Conservation (phyloP, 2,329 filamentous ascomycete genomes). For the Alternaria novae-zelandiae region DNA sequence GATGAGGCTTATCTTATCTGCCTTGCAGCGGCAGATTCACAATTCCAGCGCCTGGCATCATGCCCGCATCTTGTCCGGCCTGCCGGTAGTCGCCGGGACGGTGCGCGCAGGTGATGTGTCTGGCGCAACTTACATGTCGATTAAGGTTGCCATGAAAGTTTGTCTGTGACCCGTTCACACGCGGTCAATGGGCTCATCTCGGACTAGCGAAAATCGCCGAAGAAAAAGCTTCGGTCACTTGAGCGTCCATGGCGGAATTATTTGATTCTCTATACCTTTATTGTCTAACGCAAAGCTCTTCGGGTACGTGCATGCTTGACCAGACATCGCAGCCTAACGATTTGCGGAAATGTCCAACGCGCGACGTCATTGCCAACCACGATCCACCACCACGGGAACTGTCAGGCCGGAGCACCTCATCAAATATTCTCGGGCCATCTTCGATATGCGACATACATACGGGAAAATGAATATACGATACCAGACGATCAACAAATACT, state of each 20-base stretch:
- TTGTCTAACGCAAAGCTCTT: neutral
- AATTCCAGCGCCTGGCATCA: neutral
- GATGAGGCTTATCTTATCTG: conserved; percentile 7
- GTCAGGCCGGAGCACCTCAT: neutral
- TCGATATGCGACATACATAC: neutral
- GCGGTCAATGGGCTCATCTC: neutral
- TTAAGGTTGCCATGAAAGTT: neutral
- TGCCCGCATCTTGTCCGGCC: neutral
- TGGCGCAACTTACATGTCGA: neutral
- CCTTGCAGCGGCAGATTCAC: neutral
- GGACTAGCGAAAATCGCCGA: neutral
- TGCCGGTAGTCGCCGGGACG: neutral
- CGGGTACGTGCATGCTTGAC: neutral
- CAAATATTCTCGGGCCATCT: neutral
- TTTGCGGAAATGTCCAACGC: neutral
- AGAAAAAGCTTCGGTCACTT: neutral
- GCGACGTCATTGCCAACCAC: neutral
- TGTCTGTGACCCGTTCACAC: neutral
- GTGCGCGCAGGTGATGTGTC: neutral
- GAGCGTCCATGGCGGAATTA: neutral
- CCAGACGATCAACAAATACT: neutral
- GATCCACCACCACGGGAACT: neutral
- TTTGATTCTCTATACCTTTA: neutral
- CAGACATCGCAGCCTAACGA: neutral
- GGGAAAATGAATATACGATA: neutral